A percentile compares a stretch with the other conserved stretches of the same genome.
phyloP scores from a whole-genome alignment of 73 alveolate species.

The Tetrahymena borealis region DNA sequence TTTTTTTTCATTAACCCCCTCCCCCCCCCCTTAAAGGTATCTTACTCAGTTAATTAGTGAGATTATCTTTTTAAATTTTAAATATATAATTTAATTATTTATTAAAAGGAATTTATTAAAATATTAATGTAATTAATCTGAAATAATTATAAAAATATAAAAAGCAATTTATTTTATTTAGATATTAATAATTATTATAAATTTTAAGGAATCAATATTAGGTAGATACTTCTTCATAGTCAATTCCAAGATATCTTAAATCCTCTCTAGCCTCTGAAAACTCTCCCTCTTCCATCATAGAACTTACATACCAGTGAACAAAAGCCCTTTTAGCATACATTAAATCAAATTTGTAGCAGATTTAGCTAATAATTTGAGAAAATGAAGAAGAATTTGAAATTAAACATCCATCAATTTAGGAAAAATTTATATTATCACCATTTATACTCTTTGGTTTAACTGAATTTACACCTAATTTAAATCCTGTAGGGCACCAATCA shows the following conservation, averaged over 20 bases:
- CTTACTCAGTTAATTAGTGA: too few relatives aligned
- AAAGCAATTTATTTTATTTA: too few relatives aligned
- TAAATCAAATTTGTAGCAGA: slow-evolving; percentile 49
- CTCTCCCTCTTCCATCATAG: slow-evolving; percentile 68
- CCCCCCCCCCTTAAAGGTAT: too few relatives aligned
- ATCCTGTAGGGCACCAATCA: slow-evolving; percentile 92
- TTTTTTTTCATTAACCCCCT: too few relatives aligned
- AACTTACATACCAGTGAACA: slow-evolving; percentile 62
- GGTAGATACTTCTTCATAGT: neutral
- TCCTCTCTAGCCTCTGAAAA: slow-evolving; percentile 61
- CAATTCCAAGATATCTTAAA: neutral
- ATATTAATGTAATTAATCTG: too few relatives aligned
- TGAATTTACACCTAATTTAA: slow-evolving; percentile 80
- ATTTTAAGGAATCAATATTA: too few relatives aligned
- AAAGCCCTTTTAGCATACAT: slow-evolving; percentile 60
- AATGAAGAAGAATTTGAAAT: neutral
- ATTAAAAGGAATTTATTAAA: too few relatives aligned
- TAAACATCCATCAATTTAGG: neutral
- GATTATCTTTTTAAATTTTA: too few relatives aligned
- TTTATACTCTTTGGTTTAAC: neutral
- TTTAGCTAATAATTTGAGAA: neutral
- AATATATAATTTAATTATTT: too few relatives aligned
- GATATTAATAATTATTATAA: too few relatives aligned
- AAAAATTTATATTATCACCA: neutral
- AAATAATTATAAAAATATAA: too few relatives aligned